phyloP scores from a whole-genome alignment of 2,329 filamentous ascomycete genomes.

The Cytospora piceicola region DNA sequence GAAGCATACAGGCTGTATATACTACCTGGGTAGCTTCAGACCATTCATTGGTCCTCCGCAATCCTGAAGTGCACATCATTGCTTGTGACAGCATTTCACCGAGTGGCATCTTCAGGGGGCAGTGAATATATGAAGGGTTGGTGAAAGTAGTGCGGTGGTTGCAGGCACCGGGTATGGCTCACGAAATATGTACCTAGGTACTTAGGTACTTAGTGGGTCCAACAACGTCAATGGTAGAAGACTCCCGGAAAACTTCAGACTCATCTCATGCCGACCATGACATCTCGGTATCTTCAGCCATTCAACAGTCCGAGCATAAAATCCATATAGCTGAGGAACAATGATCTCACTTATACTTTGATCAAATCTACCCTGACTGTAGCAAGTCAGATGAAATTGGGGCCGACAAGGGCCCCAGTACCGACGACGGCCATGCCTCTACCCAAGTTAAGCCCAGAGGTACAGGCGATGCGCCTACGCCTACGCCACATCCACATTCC shows the following conservation, averaged over 20 bases:
- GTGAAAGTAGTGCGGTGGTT: background rate
- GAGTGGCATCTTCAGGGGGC: too few species aligned
- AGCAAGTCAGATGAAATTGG: background rate
- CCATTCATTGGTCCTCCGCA: too few species aligned
- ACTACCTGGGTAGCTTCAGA: too few species aligned
- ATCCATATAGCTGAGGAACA: background rate
- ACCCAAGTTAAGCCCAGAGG: conserved; percentile 17
- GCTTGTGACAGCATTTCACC: too few species aligned
- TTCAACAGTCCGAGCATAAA: background rate
- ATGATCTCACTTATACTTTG: background rate
- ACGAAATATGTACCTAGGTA: too few species aligned
- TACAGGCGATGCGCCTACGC: conserved; percentile 18
- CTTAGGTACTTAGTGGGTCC: background rate
- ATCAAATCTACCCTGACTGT: background rate
- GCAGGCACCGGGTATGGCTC: too few species aligned
- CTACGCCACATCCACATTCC: conserved; percentile 29
- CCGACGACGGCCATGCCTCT: conserved; percentile 7
- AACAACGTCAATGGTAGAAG: background rate
- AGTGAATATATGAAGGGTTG: background rate
- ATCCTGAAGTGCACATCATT: too few species aligned
- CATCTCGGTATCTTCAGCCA: background rate
- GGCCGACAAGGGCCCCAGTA: background rate
- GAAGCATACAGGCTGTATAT: too few species aligned
- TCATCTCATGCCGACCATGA: background rate
- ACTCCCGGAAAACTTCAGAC: background rate